Base-by-base conservation (phyloP, 495 filamentous ascomycete species). In the Penicillium alfredii region DNA sequence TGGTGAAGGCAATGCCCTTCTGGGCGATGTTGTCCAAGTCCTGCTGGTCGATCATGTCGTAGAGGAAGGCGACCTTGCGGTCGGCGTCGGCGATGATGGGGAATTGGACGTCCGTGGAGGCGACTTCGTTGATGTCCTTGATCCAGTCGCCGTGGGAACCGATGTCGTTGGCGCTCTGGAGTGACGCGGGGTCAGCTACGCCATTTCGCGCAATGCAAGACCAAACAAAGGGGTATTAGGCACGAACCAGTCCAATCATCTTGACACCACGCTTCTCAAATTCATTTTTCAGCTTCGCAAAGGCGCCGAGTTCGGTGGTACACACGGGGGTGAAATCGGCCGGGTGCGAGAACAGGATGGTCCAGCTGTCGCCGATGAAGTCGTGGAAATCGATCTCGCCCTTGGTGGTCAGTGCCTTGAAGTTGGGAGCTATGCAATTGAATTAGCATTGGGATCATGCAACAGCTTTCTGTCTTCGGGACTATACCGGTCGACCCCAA, bases 21-120 rank as follows among this genome's bases (percentile, higher is more conserved):
- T 78, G 69, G 63, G 93, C 88, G 35, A 95, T 89, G 71, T 96
- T 97, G 54, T 81, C 83, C 40, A 72, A 70, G 53, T 87, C 81
- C 50, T 86, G 79, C 61, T 84, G 72, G 54, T 98, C 92, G 47
- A 98, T 73, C 92, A 97, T 98, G 72, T 98, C 92, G 61, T 94
- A 98, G 41, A 76, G 64, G 60, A 81, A 86, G 50, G 92, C 87
- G 29, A 98, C 77, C 73, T 95, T 84, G 51, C 93, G 77, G 60
- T 92, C 77, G 72, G 95, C 94, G 72, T 97, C 93, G 53, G 86
- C 88, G 56, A 98, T 92, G 68, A 98, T 96, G 58, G 93, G 92
- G 76, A 97, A 98, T 20, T 61, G 71, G 59, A 97, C 75, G 38
- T 80, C 77, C 61, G 77, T 82, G 52, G 81, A 82, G 30, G 80